Evolutionary conservation across 768 basidiomycete genomes (phyloP), one percentile per base, ranked within the genome.

Genomic region (Boletus vinaceobasis): DNA sequence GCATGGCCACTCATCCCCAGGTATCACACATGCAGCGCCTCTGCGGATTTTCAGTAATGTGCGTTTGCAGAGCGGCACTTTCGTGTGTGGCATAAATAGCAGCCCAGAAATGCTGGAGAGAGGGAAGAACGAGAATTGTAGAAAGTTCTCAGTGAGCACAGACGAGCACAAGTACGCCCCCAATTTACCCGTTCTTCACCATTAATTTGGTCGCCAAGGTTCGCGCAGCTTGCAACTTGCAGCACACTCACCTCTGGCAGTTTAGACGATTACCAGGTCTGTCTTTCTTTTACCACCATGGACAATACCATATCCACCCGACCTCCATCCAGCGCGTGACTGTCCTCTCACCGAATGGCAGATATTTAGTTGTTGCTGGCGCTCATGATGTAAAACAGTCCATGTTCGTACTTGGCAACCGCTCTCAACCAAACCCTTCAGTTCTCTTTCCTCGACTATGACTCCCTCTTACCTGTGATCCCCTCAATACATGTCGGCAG

Each of bases 1-100:
- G 93, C 68, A 86, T 98, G 79, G 86, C 87, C 17, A 80, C 83
- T 13, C 73, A 88, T 66, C 70, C 75, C 9, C 69, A 83, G 73
- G 90, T 88, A 69, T 57, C 72, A 47, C 31, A 38, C 6, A 42
- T 31, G 17, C 49, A 38, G 46, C 58, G 23, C 55, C 8, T 29
- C 29, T 27, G 14, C 17, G 21, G 2, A 31, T 44, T 23, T 32
- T 23, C n/a, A 40, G 15, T 56, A 37, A 62, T 31, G 29, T 42
- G 27, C 44, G 40, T 26, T 19, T 39, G 37, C 57, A 82, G 79
- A 73, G 68, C 46, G 75, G 79, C 67, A 74, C 74, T 58, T 60
- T 98, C 49, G 80, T 88, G 0, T 95, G 94, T 59, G 96, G 96
- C 14, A 82, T 98, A 56, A 98, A 98, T 70, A 91, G 90, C 54